Evolutionary conservation across 177 flowering plant species (phyloP).

Genomic region (Tripterygium wilfordii): DNA sequence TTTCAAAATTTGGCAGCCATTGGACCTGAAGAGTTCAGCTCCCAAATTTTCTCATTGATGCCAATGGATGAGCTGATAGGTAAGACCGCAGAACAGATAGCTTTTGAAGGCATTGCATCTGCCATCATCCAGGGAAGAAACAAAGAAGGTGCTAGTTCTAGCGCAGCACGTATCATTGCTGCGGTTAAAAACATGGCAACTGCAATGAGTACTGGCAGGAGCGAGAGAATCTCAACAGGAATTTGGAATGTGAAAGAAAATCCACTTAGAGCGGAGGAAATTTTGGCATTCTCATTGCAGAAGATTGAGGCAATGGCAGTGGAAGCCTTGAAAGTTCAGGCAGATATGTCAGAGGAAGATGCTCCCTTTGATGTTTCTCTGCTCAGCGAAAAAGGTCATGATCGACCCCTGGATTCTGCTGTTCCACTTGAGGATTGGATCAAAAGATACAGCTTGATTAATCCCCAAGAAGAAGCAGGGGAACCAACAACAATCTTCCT

Average conservation of each 20-base stretch:
- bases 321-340: constrained; percentile 78
- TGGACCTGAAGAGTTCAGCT: constrained; percentile 58
- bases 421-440: constrained; percentile 67
- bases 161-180: constrained; percentile 71
- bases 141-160: constrained; percentile 86
- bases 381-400: constrained; percentile 18
- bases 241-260: constrained; percentile 70
- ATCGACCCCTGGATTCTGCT: constrained; percentile 38
- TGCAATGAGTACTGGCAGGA: constrained; percentile 65
- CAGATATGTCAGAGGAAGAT: constrained; percentile 78
- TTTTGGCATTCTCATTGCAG: constrained; percentile 76
- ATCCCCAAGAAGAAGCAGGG: constrained; percentile 5
- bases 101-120: constrained; percentile 93
- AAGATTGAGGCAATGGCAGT: constrained; percentile 75
- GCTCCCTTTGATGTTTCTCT: constrained; percentile 86
- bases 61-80: constrained; percentile 76
- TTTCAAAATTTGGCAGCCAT: constrained; percentile 65
- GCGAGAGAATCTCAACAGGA: constrained; percentile 72
- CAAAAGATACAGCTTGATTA: constrained; percentile 13
- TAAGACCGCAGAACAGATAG: constrained; percentile 88
- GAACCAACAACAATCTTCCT: constrained; percentile 29
- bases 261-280: constrained; percentile 52
- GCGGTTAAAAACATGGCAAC: constrained; percentile 62
- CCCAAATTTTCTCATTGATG: constrained; percentile 46
- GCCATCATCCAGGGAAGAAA: constrained; percentile 83